These are phyloP conservation scores for Penicillium diatomitis DNA, from an alignment of 495 filamentous ascomycete genomes.

Conservation along the genomic window DNA sequence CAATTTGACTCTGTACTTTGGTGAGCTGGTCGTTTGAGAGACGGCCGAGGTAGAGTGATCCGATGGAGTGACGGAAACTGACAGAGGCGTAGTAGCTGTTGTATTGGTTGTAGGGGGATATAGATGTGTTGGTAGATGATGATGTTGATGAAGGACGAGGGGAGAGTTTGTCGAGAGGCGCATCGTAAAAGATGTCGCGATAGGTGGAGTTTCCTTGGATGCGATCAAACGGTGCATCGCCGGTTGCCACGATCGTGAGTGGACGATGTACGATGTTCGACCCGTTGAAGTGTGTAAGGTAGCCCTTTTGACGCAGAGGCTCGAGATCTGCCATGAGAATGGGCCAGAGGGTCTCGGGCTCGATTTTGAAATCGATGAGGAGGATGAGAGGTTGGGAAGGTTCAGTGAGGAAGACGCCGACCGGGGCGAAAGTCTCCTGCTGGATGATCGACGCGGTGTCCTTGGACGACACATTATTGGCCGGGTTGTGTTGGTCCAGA, in stretches of 20 bases:
- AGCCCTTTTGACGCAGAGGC: conserved; percentile 47
- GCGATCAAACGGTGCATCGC: conserved; percentile 45
- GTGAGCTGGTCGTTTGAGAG: conserved; percentile 41
- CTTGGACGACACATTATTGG: not conserved
- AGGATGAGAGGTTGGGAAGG: conserved; percentile 19
- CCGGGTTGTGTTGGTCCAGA: conserved; percentile 2
- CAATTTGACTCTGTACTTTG: conserved; percentile 47
- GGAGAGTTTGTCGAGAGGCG: conserved; percentile 43
- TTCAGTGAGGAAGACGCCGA: conserved; percentile 50
- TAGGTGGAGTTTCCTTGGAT: conserved; percentile 34
- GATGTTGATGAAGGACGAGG: not conserved
- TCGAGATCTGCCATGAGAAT: conserved; percentile 36
- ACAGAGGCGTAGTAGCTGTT: conserved; percentile 38
- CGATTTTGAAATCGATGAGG: conserved; percentile 27
- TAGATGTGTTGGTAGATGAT: not conserved
- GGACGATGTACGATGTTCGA: conserved; percentile 35
- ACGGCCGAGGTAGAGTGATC: conserved; percentile 19
- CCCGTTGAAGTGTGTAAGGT: conserved; percentile 48
- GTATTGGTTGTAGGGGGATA: conserved; percentile 11
- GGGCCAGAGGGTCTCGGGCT: conserved; percentile 38
- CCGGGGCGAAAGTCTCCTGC: conserved; percentile 1
- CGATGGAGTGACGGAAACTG: conserved; percentile 32
- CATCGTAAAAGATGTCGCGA: conserved; percentile 63
- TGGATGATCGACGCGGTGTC: not conserved
- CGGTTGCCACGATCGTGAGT: conserved; percentile 64